phyloP scores from a whole-genome alignment of 192 early-diverging fungal species.

The Radiomyces spectabilis region DNA sequence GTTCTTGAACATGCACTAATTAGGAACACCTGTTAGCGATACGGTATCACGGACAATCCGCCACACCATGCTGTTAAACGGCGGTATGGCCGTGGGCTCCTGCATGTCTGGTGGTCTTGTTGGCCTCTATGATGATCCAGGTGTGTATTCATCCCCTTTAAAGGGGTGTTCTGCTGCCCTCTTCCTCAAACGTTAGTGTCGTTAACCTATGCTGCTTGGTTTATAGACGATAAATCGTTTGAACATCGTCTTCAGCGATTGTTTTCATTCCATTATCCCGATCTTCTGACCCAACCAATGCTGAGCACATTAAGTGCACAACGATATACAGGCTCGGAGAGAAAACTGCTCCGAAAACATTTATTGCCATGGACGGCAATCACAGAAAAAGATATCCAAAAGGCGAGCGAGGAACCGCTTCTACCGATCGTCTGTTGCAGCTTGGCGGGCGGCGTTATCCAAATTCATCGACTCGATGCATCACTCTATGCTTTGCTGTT shows the following conservation, averaged over 20 bases:
- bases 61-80: neutral
- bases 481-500: neutral
- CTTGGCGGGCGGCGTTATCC: slow-evolving; percentile 6
- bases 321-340: neutral
- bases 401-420: neutral
- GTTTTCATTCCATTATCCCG: slow-evolving; percentile 16
- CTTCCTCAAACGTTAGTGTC: too few relatives aligned
- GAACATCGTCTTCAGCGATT: slow-evolving; percentile 1
- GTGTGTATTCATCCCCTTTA: too few relatives aligned
- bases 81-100: neutral
- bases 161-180: too few relatives aligned
- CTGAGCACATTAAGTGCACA: neutral
- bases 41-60: slow-evolving; percentile 2
- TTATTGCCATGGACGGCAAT: neutral
- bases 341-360: neutral
- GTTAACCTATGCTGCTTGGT: too few relatives aligned
- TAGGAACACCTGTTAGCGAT: slow-evolving; percentile 13
- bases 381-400: neutral
- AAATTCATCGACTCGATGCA: neutral
- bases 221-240: neutral
- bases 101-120: slow-evolving; percentile 5
- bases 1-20: too few relatives aligned
- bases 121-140: neutral
- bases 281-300: slow-evolving; percentile 7
- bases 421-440: slow-evolving; percentile 10